A percentile compares a stretch with the other conserved stretches of the same genome.
phyloP scores from a whole-genome alignment of 306 rosid species.

The Leucaena leucocephala region DNA sequence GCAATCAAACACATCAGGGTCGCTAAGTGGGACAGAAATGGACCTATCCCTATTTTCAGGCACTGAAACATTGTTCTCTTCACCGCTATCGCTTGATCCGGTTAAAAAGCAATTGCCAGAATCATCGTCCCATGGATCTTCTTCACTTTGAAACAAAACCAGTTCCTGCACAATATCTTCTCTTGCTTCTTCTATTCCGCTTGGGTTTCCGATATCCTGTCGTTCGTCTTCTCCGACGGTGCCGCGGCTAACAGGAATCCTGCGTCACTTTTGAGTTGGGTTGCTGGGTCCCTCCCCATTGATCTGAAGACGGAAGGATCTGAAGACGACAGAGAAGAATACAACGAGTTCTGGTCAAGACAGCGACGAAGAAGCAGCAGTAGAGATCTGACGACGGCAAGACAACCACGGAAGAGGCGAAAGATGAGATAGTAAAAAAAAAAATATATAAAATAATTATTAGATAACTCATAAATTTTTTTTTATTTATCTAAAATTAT shows the following conservation, averaged over 20 bases:
- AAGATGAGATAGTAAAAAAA: no score
- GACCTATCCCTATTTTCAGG: constrained; percentile 22
- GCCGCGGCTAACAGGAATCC: constrained; percentile 15
- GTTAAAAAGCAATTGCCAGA: not conserved
- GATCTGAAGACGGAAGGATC: no score
- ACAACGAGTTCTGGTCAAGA: no score
- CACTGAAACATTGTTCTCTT: not conserved
- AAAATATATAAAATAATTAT: no score
- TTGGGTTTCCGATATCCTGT: constrained; percentile 2
- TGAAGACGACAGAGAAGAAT: no score
- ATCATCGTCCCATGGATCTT: not conserved
- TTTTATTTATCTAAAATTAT: no score
- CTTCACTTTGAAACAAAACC: not conserved
- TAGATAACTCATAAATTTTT: no score
- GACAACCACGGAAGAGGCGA: no score
- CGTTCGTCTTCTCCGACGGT: not conserved
- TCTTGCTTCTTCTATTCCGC: not conserved
- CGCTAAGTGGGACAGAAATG: constrained; percentile 49
- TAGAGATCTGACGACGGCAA: no score
- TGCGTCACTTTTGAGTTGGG: constrained; percentile 44
- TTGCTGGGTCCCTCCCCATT: constrained; percentile 65
- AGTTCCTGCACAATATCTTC: not conserved
- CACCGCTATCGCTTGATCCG: constrained; percentile 18
- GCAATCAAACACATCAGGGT: constrained; percentile 87
- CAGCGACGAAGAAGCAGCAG: no score